Conservation (phyloP, 345 rosid species). For the Citrus mangshanensis region DNA sequence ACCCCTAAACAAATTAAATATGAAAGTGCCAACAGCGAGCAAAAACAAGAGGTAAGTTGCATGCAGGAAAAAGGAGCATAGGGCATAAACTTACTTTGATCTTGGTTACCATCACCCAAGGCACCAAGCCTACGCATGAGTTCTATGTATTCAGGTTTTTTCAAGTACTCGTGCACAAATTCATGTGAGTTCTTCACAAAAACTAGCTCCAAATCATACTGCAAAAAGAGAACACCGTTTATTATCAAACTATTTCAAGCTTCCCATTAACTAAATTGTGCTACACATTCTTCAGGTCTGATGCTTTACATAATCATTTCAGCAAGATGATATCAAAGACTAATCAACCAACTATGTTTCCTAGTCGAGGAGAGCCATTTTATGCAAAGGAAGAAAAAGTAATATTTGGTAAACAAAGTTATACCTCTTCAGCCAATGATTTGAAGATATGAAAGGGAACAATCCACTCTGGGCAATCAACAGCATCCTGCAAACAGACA, state of each 20-base stretch:
- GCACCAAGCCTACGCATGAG: constrained; percentile 96
- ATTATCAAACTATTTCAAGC: background rate
- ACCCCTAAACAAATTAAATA: background rate
- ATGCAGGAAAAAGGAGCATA: background rate
- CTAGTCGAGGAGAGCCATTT: background rate
- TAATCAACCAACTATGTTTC: background rate
- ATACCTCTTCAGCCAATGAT: constrained; percentile 90
- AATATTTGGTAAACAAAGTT: background rate
- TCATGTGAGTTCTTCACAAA: constrained; percentile 93
- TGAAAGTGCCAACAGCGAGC: background rate
- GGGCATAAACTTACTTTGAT: constrained; percentile 53
- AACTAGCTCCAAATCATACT: constrained; percentile 86
- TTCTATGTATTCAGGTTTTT: constrained; percentile 66
- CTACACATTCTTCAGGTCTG: background rate
- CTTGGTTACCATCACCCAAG: constrained; percentile 91
- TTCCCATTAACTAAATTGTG: background rate
- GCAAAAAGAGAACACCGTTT: constrained; percentile 18
- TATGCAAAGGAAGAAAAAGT: background rate
- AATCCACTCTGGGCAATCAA: constrained; percentile 98
- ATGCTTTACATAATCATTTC: background rate
- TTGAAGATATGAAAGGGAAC: constrained; percentile 92
- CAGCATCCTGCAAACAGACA: constrained; percentile 69
- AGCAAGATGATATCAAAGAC: background rate
- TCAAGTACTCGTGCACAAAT: constrained; percentile 82
- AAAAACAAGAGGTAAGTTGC: background rate